These are phyloP conservation scores for Eimeria necatrix DNA, from an alignment of 169 alveolate species.

Conservation along the genomic window DNA sequence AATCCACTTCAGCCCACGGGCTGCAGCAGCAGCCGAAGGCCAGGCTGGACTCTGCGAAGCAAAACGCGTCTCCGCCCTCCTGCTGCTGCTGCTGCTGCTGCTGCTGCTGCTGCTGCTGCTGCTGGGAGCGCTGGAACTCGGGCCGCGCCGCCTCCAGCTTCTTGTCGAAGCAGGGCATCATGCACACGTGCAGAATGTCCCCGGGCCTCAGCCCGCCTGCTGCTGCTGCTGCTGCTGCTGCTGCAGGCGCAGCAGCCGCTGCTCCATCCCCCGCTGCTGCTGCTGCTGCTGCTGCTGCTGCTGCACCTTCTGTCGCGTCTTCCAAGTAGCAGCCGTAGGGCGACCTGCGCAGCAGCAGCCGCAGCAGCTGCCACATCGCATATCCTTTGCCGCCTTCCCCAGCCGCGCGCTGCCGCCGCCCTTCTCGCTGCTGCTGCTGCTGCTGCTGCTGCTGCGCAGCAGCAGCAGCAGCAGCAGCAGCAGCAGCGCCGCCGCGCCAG, in stretches of 20 bases:
- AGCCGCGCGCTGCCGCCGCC: background rate
- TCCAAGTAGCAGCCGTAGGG: background rate
- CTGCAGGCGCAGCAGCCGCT: background rate
- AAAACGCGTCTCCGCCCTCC: background rate
- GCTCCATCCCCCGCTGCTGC: background rate
- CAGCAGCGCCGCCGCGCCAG: background rate
- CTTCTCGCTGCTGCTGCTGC: too few species aligned
- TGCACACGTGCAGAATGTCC: slow-evolving; percentile 88
- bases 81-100: slow-evolving; percentile 7
- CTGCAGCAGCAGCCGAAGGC: background rate
- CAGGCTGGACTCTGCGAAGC: background rate
- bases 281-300: slow-evolving; percentile 4
- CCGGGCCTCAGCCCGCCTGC: slow-evolving; percentile 59
- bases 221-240: background rate
- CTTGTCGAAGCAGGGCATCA: slow-evolving; percentile 96
- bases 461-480: background rate
- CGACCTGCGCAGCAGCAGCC: background rate
- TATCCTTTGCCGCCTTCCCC: background rate
- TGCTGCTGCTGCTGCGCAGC: too few species aligned
- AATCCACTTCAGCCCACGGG: slow-evolving; percentile 88
- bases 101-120: slow-evolving; percentile 43
- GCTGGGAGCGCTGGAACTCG: slow-evolving; percentile 68
- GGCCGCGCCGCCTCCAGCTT: slow-evolving; percentile 94
- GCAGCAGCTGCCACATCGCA: background rate
- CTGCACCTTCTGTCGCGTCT: slow-evolving; percentile 1